Evolutionary conservation across 768 basidiomycete genomes (phyloP).

Genomic region (Gloeostereum incarnatum): DNA sequence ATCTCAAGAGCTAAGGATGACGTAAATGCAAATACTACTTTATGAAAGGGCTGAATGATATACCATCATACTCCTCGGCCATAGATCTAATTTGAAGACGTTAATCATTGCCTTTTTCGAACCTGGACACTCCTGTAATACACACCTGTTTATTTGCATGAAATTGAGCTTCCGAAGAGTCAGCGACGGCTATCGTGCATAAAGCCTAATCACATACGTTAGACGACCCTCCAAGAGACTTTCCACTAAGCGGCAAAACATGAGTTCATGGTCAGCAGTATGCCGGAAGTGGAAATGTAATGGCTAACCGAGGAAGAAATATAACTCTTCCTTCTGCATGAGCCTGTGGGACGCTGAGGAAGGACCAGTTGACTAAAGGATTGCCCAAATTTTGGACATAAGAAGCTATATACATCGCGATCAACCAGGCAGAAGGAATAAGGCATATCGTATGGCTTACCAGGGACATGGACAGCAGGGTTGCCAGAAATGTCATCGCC

Average conservation of each 20-base stretch:
- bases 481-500: conserved; percentile 33
- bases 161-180: conserved; percentile 8
- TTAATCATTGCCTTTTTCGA: too few relatives aligned
- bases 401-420: conserved; percentile 1
- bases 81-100: conserved; percentile 5
- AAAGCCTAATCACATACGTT: conserved; percentile 6
- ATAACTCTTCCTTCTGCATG: background rate
- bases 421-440: background rate
- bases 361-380: conserved; percentile 4
- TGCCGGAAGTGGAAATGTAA: background rate
- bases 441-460: background rate
- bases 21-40: background rate
- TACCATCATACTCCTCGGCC: conserved; percentile 10
- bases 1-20: conserved; percentile 7
- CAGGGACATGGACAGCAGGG: conserved; percentile 9
- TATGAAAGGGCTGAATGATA: background rate
- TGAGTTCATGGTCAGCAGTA: background rate
- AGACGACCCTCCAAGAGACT: conserved; percentile 10
- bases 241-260: conserved; percentile 7
- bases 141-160: conserved; percentile 8
- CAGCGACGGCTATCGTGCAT: background rate
- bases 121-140: background rate
- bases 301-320: conserved; percentile 2
- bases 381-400: conserved; percentile 4
- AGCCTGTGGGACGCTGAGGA: conserved; percentile 2